A percentile compares a stretch with the other conserved stretches of the same genome.
phyloP scores from a whole-genome alignment of 164 flowering plant genomes.

The Malania oleifera region DNA sequence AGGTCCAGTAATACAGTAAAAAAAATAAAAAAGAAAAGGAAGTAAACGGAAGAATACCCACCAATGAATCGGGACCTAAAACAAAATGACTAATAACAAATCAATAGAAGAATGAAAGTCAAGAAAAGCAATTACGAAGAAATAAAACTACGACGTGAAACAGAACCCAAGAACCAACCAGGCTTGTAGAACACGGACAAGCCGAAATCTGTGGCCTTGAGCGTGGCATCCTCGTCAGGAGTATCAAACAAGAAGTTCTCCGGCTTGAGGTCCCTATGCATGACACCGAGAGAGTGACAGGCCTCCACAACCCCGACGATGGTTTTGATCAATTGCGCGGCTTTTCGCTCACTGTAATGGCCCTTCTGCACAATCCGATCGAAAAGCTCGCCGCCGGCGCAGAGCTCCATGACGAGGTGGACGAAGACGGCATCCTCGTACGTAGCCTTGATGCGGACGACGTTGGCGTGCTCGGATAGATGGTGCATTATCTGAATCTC shows the following conservation, averaged over 20 bases:
- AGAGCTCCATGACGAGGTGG: constrained; percentile 87
- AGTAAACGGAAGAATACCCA: neutral
- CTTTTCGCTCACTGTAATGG: constrained; percentile 78
- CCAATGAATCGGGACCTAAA: neutral
- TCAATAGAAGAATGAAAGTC: too few species aligned
- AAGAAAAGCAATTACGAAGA: neutral
- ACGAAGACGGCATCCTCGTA: constrained; percentile 80
- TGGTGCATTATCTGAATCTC: constrained; percentile 99
- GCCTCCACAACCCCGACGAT: constrained; percentile 83
- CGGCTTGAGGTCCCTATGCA: constrained; percentile 95
- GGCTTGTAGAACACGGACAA: constrained; percentile 85
- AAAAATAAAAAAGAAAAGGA: too few species aligned
- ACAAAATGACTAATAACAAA: too few species aligned
- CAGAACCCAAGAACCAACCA: constrained; percentile 36
- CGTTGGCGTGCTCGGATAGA: constrained; percentile 70
- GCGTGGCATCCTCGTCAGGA: constrained; percentile 60
- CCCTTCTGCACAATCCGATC: constrained; percentile 83
- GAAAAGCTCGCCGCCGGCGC: constrained; percentile 89
- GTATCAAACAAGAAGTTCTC: constrained; percentile 83
- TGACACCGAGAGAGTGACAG: constrained; percentile 91
- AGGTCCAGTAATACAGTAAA: neutral
- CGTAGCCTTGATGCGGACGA: constrained; percentile 71
- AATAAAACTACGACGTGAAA: neutral
- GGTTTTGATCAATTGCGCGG: constrained; percentile 62
- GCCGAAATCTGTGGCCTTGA: constrained; percentile 88